Conservation (phyloP, 1,284 basidiomycete genomes). For the Austroboletus niveus region DNA sequence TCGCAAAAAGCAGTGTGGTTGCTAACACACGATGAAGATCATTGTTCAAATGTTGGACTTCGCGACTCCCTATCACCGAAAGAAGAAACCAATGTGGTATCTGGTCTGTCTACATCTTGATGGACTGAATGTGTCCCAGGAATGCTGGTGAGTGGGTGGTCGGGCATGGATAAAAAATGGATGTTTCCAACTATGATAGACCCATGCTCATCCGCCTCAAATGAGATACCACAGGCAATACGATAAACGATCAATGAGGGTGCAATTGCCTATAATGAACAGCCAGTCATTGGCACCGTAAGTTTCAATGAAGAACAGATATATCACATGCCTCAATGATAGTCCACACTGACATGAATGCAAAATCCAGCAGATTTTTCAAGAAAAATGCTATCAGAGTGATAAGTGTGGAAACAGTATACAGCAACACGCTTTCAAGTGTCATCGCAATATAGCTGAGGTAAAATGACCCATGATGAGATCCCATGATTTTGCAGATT, state of each 20-base stretch:
- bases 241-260: slow-evolving; percentile 15
- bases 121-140: too few relatives aligned
- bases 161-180: neutral
- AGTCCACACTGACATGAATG: slow-evolving; percentile 23
- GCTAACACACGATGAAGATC: too few relatives aligned
- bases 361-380: slow-evolving; percentile 14
- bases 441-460: slow-evolving; percentile 20
- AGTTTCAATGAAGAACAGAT: too few relatives aligned
- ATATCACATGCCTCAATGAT: slow-evolving; percentile 12
- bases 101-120: too few relatives aligned
- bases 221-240: slow-evolving; percentile 18
- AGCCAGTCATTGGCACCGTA: too few relatives aligned
- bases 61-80: too few relatives aligned
- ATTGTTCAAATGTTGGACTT: too few relatives aligned
- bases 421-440: slow-evolving; percentile 25
- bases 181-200: neutral
- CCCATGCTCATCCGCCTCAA: neutral
- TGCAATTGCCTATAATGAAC: neutral
- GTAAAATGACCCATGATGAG: too few relatives aligned
- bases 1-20: too few relatives aligned
- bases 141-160: too few relatives aligned
- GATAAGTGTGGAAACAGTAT: slow-evolving; percentile 11
- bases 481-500: neutral
- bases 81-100: too few relatives aligned
- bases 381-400: slow-evolving; percentile 11